These are phyloP conservation scores for Cubamyces sp. DNA, from an alignment of 768 basidiomycete genomes.

Conservation along the genomic window DNA sequence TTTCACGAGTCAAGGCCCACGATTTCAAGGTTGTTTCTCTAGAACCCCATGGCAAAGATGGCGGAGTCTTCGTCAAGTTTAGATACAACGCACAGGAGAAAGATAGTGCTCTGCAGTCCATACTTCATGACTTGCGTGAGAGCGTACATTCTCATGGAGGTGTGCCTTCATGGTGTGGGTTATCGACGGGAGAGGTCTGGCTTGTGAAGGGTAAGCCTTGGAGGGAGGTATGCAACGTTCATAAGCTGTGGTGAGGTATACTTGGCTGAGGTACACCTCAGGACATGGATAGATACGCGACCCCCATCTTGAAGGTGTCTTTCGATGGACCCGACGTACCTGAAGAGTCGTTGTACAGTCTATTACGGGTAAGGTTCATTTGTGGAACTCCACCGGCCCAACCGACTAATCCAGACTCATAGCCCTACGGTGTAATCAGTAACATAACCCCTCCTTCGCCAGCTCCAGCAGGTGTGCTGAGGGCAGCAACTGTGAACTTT, in stretches of 20 bases:
- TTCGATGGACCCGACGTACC: constrained; percentile 90
- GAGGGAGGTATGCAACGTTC: constrained; percentile 59
- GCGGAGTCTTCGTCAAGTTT: constrained; percentile 84
- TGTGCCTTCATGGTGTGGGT: constrained; percentile 65
- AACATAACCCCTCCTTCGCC: constrained; percentile 65
- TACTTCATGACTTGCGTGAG: constrained; percentile 53
- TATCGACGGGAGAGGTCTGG: constrained; percentile 60
- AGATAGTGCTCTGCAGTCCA: constrained; percentile 46
- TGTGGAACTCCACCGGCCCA: background rate
- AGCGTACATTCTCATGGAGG: constrained; percentile 54
- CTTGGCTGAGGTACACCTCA: constrained; percentile 34
- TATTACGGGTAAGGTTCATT: constrained; percentile 66
- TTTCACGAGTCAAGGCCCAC: constrained; percentile 56
- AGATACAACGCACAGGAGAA: constrained; percentile 47
- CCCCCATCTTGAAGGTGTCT: constrained; percentile 68
- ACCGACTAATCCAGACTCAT: constrained; percentile 10
- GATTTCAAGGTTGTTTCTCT: constrained; percentile 65
- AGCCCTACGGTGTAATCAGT: constrained; percentile 84
- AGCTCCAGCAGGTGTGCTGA: constrained; percentile 60
- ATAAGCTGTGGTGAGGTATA: background rate
- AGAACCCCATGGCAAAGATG: constrained; percentile 75
- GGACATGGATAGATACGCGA: constrained; percentile 88
- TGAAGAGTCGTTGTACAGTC: constrained; percentile 77
- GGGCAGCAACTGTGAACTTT: constrained; percentile 60
- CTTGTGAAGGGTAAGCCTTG: constrained; percentile 79